Conservation (phyloP, 768 basidiomycete genomes). For the Gelatoporia subvermispora region DNA sequence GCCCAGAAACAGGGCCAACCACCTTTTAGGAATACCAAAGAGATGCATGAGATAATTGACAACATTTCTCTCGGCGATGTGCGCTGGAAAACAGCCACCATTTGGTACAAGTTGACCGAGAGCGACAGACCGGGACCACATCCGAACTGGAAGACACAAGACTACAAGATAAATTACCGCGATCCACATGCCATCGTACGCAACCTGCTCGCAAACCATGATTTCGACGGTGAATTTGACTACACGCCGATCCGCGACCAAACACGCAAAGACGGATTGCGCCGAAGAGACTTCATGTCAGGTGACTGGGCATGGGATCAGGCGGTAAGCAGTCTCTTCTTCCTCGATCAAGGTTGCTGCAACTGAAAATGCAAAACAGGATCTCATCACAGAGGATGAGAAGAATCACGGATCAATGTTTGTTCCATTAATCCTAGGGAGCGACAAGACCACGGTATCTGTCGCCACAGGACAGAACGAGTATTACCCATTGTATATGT, state of each 20-base stretch:
- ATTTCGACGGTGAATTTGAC: slow-evolving; percentile 19
- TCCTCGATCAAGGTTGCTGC: not conserved
- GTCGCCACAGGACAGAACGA: slow-evolving; percentile 20
- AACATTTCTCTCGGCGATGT: slow-evolving; percentile 27
- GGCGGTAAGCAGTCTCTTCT: slow-evolving; percentile 18
- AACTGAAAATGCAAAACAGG: not conserved
- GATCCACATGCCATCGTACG: slow-evolving; percentile 11
- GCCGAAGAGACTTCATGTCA: slow-evolving; percentile 17
- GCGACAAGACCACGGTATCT: slow-evolving; percentile 25
- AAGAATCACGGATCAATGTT: slow-evolving; percentile 14
- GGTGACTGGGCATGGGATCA: slow-evolving; percentile 26
- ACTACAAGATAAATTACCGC: slow-evolving; percentile 20
- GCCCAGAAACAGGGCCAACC: slow-evolving; percentile 3
- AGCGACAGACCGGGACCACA: not conserved
- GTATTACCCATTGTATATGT: slow-evolving; percentile 24
- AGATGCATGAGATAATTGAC: slow-evolving; percentile 32
- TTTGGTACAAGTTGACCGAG: slow-evolving; percentile 16
- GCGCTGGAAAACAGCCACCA: slow-evolving; percentile 31
- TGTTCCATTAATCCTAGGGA: slow-evolving; percentile 16
- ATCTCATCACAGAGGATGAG: slow-evolving; percentile 2
- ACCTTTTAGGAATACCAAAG: slow-evolving; percentile 24
- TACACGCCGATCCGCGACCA: slow-evolving; percentile 15
- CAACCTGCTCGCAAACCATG: slow-evolving; percentile 14
- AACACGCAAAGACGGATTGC: not conserved
- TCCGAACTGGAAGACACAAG: slow-evolving; percentile 21